Base-by-base conservation (phyloP, 139 green algal genomes). In the Coelastrella sp. region DNA sequence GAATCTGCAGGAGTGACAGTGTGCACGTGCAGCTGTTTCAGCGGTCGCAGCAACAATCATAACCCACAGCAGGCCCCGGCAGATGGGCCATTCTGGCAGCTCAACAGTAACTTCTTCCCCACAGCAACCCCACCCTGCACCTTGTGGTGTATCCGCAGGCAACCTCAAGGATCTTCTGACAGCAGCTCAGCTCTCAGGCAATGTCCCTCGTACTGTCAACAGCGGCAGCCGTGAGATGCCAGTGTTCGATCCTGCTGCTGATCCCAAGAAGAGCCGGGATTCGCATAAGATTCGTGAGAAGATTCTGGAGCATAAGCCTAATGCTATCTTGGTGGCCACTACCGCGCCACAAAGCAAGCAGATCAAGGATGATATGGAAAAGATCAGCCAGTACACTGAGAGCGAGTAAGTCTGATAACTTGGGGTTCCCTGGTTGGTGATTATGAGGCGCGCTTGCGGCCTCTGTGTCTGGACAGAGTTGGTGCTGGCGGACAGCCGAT, bases 311-410 rank as follows among this genome's bases (percentile, higher is more conserved):
- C 83, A 93, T 92, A 91, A 93, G 88, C 97, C 97, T 11, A 95
- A 98, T 88, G 95, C 96, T 17, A 95, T 98, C 54, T 91, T 98
- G 60, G 90, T 99, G 88, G 97, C 95, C 59, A 93, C 86, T 8
- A 80, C 85, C 16, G 87, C 92, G 58, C 92, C 96, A 16, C 83
- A 95, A 57, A 96, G 90, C 65, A 60, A 87, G 47, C 80, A 94
- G 74, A 92, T 99, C 88, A 89, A 95, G 54, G 92, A 92, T 6
- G 96, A 98, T 82, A 78, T 98, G 57, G 61, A 88, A 11, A 81
- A 79, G 66, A 79, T 91, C 79, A 86, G 87, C 60, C 79, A 82
- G 61, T 88, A 86, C 85, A 91, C 85, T 3, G 60, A 87, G 80
- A 64, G 32, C 58, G 80, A 84, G 80, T 80, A 13, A 82, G 23